Conservation (phyloP, 2,329 filamentous ascomycete species). For the Verticillium nubilum region DNA sequence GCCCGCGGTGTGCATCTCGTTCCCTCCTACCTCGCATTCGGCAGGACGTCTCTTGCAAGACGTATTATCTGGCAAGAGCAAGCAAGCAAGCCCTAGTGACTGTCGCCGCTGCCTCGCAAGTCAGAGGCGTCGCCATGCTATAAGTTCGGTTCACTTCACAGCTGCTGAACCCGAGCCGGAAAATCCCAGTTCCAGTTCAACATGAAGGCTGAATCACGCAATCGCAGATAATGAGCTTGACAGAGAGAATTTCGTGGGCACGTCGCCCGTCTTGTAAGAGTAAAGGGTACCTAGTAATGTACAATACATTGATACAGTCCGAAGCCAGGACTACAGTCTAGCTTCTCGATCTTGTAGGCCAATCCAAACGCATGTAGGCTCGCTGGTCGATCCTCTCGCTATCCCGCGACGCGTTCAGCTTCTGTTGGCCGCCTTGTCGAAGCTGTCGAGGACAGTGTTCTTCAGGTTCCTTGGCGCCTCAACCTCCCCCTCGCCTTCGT, state of each 20-base stretch:
- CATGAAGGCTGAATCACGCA: too few relatives aligned
- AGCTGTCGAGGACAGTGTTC: constrained; percentile 34
- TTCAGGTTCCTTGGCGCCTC: constrained; percentile 20
- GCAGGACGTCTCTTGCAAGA: too few relatives aligned
- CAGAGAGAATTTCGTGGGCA: not conserved
- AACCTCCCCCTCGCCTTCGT: constrained; percentile 8
- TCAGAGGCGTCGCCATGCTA: too few relatives aligned
- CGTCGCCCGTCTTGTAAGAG: not conserved
- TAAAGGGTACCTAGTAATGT: not conserved
- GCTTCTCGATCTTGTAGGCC: not conserved
- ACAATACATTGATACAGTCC: not conserved
- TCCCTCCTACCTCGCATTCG: not conserved
- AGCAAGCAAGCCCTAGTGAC: too few relatives aligned
- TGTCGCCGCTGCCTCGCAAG: too few relatives aligned
- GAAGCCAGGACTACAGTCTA: not conserved
- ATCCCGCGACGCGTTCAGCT: not conserved
- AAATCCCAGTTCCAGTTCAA: too few relatives aligned
- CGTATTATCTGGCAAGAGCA: too few relatives aligned
- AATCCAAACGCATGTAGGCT: not conserved
- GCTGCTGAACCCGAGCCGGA: too few relatives aligned
- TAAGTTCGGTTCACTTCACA: too few relatives aligned
- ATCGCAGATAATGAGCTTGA: too few relatives aligned
- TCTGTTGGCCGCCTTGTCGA: constrained; percentile 25
- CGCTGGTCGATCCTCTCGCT: not conserved
- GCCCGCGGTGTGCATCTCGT: not conserved